A percentile compares a stretch with the other conserved stretches of the same genome.
Evolutionary conservation across 2,329 filamentous ascomycete species (phyloP).

Genomic region (Alternaria triticina): DNA sequence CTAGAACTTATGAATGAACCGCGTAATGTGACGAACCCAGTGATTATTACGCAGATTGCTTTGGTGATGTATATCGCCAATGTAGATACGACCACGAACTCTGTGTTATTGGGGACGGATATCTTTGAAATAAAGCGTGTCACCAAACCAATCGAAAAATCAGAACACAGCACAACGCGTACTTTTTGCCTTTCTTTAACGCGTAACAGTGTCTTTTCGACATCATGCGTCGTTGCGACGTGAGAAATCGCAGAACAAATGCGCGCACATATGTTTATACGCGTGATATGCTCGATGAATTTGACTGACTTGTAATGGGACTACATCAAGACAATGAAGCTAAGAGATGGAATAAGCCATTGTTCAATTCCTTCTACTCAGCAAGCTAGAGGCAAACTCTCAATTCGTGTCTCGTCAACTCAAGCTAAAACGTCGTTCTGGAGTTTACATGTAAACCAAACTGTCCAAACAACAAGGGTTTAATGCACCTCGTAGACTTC

Average conservation of each 20-base stretch:
- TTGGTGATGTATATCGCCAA: background rate
- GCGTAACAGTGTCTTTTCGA: background rate
- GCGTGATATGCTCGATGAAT: background rate
- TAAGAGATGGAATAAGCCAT: background rate
- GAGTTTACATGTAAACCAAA: background rate
- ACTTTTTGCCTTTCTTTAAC: background rate
- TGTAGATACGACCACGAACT: background rate
- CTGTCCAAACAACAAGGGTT: background rate
- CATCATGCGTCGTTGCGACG: background rate
- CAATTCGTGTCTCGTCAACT: background rate
- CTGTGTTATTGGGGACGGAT: background rate
- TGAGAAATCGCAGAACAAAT: background rate
- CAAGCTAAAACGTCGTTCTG: background rate
- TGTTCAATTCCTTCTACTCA: background rate
- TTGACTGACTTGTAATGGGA: background rate
- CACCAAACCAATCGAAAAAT: background rate
- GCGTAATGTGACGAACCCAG: background rate
- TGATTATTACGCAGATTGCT: background rate
- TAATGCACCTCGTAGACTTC: background rate
- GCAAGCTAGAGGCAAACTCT: background rate
- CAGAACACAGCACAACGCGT: background rate
- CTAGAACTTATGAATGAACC: background rate
- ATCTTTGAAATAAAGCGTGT: background rate
- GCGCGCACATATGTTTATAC: background rate
- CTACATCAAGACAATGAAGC: background rate